Percentiles rank a stretch among this genome's conserved stretches.
phyloP scores from a whole-genome alignment of 2,329 filamentous ascomycete species.

The Herpotrichia juniperi region DNA sequence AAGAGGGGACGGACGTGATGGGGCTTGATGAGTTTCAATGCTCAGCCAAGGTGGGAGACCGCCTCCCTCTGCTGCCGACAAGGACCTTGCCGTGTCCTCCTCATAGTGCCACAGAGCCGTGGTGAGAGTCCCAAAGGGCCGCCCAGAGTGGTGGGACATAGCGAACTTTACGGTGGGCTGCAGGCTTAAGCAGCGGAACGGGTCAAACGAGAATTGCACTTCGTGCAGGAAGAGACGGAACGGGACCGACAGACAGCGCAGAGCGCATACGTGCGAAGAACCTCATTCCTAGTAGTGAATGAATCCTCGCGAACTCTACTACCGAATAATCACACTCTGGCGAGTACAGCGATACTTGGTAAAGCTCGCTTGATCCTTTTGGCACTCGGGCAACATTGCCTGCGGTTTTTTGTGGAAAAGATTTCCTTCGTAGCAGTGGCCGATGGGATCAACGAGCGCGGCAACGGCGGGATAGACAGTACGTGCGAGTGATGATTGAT shows the following conservation, averaged over 20 bases:
- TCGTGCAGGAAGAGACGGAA: not conserved
- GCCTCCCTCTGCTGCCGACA: not conserved
- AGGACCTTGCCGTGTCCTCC: not conserved
- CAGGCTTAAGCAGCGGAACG: not conserved
- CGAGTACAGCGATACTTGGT: too few relatives aligned
- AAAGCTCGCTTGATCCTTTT: too few relatives aligned
- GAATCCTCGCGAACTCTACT: too few relatives aligned
- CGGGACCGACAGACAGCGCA: not conserved
- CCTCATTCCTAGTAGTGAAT: too few relatives aligned
- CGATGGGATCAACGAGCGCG: too few relatives aligned
- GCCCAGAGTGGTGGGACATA: conserved; percentile 1
- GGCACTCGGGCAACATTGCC: too few relatives aligned
- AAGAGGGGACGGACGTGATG: not conserved
- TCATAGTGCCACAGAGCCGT: not conserved
- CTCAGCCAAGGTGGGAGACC: not conserved
- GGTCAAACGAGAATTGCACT: not conserved
- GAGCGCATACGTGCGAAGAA: too few relatives aligned
- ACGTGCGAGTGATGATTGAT: too few relatives aligned
- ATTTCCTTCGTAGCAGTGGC: too few relatives aligned
- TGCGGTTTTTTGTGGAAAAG: too few relatives aligned
- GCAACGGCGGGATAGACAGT: too few relatives aligned
- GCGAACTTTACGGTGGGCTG: conserved; percentile 1
- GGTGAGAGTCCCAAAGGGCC: not conserved
- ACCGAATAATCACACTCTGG: too few relatives aligned
- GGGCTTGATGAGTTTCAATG: not conserved